Evolutionary conservation across 352 stramenopile species (phyloP).

Genomic region (Phytopythium litorale): DNA sequence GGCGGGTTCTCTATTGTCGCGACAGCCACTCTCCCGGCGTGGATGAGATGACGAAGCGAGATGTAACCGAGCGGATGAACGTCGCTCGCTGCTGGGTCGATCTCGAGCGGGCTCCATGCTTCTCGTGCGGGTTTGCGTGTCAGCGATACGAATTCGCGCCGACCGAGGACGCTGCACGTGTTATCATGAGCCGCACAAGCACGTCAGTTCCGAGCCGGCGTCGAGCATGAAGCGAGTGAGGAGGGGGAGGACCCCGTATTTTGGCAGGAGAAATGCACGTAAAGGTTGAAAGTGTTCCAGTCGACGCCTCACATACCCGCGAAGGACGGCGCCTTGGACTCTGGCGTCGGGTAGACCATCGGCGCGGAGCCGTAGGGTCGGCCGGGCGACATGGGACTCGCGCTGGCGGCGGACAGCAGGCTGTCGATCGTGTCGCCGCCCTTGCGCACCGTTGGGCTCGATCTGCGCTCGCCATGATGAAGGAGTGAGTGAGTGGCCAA

Average conservation of each 20-base stretch:
- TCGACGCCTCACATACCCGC: not conserved
- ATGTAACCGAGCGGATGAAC: not conserved
- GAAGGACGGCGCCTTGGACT: not conserved
- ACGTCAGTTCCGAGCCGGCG: not conserved
- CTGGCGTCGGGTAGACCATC: not conserved
- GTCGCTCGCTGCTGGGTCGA: not conserved
- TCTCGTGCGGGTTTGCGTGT: not conserved
- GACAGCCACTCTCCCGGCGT: not conserved
- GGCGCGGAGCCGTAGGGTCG: slow-evolving; percentile 5
- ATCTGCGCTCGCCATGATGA: not conserved
- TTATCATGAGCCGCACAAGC: not conserved
- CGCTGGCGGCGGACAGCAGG: slow-evolving; percentile 19
- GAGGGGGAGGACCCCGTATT: not conserved
- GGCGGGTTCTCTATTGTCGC: not conserved
- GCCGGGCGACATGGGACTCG: not conserved
- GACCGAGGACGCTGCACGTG: not conserved
- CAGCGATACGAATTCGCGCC: not conserved
- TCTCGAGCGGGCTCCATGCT: not conserved
- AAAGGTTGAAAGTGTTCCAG: not conserved
- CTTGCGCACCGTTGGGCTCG: slow-evolving; percentile 4
- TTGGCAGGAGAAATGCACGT: not conserved
- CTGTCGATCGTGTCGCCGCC: slow-evolving; percentile 50
- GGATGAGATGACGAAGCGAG: not conserved
- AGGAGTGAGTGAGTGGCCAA: not conserved
- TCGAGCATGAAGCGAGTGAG: not conserved